These are phyloP conservation scores for Rhinocladiella similis DNA, from an alignment of 2,329 filamentous ascomycete species.

Conservation along the genomic window DNA sequence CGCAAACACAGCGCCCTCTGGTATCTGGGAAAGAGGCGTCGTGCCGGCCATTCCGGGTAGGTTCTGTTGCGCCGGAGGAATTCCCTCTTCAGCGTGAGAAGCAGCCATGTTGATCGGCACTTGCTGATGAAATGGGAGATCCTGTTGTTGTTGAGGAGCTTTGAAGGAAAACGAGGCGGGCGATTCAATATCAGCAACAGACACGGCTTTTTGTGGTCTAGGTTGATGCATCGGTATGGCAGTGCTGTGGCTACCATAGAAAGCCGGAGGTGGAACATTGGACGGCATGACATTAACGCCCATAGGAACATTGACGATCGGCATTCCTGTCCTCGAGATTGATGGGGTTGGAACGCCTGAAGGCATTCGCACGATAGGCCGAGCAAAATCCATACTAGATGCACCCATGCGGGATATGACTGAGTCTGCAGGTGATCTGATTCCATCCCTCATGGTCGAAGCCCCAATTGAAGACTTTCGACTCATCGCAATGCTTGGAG, in stretches of 20 bases:
- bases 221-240: conserved; percentile 86
- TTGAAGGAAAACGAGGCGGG: conserved; percentile 64
- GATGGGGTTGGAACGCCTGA: conserved; percentile 50
- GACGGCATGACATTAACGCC: conserved; percentile 45
- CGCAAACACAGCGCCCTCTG: conserved; percentile 87
- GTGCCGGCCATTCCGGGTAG: conserved; percentile 69
- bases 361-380: conserved; percentile 79
- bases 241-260: conserved; percentile 60
- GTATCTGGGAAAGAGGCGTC: conserved; percentile 87
- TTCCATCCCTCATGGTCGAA: conserved; percentile 61
- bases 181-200: conserved; percentile 87
- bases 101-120: conserved; percentile 73
- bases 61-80: conserved; percentile 51
- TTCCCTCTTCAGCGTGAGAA: conserved; percentile 40
- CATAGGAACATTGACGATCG: conserved; percentile 14
- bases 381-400: conserved; percentile 57
- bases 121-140: conserved; percentile 92
- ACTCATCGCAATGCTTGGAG: conserved; percentile 84
- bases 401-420: conserved; percentile 67
- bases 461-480: conserved; percentile 74
- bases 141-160: conserved; percentile 64
- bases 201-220: conserved; percentile 90
- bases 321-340: conserved; percentile 12
- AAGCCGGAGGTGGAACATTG: conserved; percentile 57
- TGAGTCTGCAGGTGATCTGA: conserved; percentile 80